Evolutionary conservation across 805 yeast species (phyloP), one percentile per base, ranked within the genome.

Genomic region (Grigorovia yakushimaensis): DNA sequence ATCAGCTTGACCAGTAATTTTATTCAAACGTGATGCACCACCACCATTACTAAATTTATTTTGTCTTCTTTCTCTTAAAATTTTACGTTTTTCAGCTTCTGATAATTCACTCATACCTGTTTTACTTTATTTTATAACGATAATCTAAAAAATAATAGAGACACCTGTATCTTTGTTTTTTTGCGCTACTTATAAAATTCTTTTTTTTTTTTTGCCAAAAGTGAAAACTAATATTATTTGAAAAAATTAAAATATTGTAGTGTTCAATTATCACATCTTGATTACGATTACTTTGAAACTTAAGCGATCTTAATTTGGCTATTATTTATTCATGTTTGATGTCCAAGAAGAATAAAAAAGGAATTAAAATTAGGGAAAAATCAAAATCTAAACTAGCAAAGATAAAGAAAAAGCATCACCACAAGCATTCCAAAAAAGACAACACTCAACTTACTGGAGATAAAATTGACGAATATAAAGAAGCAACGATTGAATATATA

Each of bases 61-160:
- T 41, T 77, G 81, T 58, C 88, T 72, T 58, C 84, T 73, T 57
- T 82, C 85, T 49, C 85, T 71, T 41, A 81, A 62, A 20, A 79
- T 54, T 46, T 69, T 69, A 56, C 79, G 75, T 63, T 74, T 79
- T 53, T 81, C 86, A 39, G 78, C 80, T 7, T 77, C 81, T 33
- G 72, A 63, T 24, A 75, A 27, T 35, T 65, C 71, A 44, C 73
- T 62, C 78, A 74, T 73, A 6, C 4, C 41, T 7, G 23, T 2
- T 13, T 20, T 8, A 7, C 35, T 17, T 41, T 8, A 7, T 39
- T 17, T 41, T 18, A 2, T 2, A 37, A 7, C 18, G 19, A n/a
- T 36, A 36, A 36, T 18, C 33, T 27, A 10, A 15, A 27, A 27
- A 27, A 10, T 27, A 27, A 4, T 27, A 4, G 9, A 10, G 33